phyloP scores from a whole-genome alignment of 257 asterid genomes.

The Verbena officinalis region DNA sequence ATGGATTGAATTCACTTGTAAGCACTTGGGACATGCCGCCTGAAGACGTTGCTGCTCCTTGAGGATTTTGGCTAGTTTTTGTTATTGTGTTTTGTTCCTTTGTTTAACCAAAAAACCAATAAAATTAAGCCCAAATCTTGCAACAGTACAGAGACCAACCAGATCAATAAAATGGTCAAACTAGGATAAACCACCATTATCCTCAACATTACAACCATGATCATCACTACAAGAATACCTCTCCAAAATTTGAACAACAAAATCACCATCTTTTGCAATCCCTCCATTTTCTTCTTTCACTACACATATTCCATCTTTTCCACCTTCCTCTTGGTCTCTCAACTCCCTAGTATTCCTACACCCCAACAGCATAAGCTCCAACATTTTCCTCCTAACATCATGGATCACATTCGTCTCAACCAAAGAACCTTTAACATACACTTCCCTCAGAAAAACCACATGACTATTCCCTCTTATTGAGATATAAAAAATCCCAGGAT shows the following conservation, averaged over 20 bases:
- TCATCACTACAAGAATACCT: slow-evolving; percentile 23
- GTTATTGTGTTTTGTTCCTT: too few relatives aligned
- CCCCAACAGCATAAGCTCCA: slow-evolving; percentile 70
- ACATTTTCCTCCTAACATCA: slow-evolving; percentile 61
- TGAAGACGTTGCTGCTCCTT: too few relatives aligned
- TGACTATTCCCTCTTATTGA: slow-evolving; percentile 63
- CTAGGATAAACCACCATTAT: slow-evolving; percentile 17
- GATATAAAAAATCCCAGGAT: slow-evolving; percentile 82
- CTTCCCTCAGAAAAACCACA: slow-evolving; percentile 73
- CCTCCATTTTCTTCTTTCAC: slow-evolving; percentile 20
- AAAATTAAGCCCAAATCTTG: too few relatives aligned
- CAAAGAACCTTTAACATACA: slow-evolving; percentile 58
- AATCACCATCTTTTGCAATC: slow-evolving; percentile 49
- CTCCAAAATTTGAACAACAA: slow-evolving; percentile 61
- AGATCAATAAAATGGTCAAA: background rate
- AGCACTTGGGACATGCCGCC: too few relatives aligned
- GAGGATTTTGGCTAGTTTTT: too few relatives aligned
- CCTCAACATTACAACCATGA: background rate
- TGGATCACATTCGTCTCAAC: slow-evolving; percentile 49
- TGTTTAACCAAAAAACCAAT: too few relatives aligned
- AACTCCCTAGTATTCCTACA: slow-evolving; percentile 53
- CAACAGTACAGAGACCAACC: too few relatives aligned
- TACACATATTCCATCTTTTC: slow-evolving; percentile 27
- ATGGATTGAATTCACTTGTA: too few relatives aligned
- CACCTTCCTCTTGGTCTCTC: slow-evolving; percentile 31